Evolutionary conservation across 225 moss, liverwort and hornwort species (phyloP).

Genomic region (Straminergon stramineum): DNA sequence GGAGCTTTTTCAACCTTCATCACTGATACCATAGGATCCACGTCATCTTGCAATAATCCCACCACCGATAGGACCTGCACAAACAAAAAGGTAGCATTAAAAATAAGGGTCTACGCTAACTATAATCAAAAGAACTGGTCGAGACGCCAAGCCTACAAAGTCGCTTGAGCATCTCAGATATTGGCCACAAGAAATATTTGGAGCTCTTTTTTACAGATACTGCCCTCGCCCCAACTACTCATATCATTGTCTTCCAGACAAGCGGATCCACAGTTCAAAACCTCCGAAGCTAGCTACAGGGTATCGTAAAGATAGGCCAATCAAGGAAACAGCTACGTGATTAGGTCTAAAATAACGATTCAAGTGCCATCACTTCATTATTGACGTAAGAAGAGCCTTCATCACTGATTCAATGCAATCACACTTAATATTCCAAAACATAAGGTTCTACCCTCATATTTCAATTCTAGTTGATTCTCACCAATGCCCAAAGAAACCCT

Average conservation of each 20-base stretch:
- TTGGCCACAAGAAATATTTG: background rate
- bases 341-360: background rate
- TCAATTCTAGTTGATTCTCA: background rate
- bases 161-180: background rate
- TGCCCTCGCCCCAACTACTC: background rate
- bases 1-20: slow-evolving; percentile 99
- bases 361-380: background rate
- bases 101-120: background rate
- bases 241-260: background rate
- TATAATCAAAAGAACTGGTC: background rate
- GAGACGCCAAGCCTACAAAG: background rate
- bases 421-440: background rate
- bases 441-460: background rate
- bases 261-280: background rate
- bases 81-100: background rate
- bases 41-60: slow-evolving; percentile 90
- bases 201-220: background rate
- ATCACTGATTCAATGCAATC: background rate
- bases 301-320: background rate
- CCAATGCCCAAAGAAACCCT: background rate
- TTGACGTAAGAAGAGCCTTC: background rate
- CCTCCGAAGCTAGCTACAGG: background rate
- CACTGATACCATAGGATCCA: slow-evolving; percentile 97
- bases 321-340: background rate
- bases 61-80: slow-evolving; percentile 91